Conservation (phyloP, 176 grass and related monocot species). For the Puya raimondii region DNA sequence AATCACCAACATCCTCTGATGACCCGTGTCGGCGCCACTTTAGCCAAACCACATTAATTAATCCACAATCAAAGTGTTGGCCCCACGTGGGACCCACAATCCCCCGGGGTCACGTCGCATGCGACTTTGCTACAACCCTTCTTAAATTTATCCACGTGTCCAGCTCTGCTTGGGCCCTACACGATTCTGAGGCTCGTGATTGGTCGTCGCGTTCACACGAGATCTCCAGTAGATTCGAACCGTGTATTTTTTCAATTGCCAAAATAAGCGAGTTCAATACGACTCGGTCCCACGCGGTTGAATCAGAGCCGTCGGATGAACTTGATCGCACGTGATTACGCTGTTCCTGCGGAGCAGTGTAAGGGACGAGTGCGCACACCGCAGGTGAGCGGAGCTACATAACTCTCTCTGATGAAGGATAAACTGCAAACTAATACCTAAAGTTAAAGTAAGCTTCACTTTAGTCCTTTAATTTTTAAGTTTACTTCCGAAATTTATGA, state of each 20-base stretch:
- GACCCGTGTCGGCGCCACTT: too few species aligned
- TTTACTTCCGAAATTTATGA: too few species aligned
- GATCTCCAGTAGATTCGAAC: too few species aligned
- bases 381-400: background rate
- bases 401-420: background rate
- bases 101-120: too few species aligned
- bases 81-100: too few species aligned
- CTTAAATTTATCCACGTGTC: background rate
- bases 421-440: background rate
- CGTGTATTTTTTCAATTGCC: too few species aligned
- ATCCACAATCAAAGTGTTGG: too few species aligned
- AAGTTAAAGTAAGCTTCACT: too few species aligned
- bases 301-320: background rate
- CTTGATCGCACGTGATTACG: background rate
- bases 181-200: background rate
- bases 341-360: background rate
- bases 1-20: too few species aligned
- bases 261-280: background rate
- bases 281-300: background rate
- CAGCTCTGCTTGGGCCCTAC: background rate
- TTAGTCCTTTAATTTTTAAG: too few species aligned
- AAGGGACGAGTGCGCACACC: background rate
- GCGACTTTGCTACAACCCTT: background rate
- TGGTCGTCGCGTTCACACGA: background rate
- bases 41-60: too few species aligned